phyloP scores from a whole-genome alignment of 2,329 filamentous ascomycete species.

The Pseudogymnoascus sp. region DNA sequence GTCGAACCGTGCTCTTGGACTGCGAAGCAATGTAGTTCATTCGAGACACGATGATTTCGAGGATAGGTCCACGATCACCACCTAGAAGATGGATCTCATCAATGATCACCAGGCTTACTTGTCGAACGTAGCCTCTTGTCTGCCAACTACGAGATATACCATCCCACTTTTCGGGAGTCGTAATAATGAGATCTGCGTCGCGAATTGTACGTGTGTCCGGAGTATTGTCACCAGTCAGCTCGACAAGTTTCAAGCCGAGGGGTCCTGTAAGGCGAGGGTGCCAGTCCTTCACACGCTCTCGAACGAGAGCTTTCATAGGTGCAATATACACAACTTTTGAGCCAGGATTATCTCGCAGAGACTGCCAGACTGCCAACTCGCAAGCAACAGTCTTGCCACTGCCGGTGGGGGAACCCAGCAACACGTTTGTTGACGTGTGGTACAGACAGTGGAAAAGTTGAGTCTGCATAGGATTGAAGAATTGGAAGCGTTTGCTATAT shows the following conservation, averaged over 20 bases:
- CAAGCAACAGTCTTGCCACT: slow-evolving; percentile 96
- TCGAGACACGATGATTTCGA: slow-evolving; percentile 87
- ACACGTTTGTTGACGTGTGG: slow-evolving; percentile 81
- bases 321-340: slow-evolving; percentile 99
- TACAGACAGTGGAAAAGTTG: slow-evolving; percentile 97
- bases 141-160: slow-evolving; percentile 99
- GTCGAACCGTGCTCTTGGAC: slow-evolving; percentile 76
- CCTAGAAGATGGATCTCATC: slow-evolving; percentile 98
- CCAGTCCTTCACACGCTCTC: slow-evolving; percentile 96
- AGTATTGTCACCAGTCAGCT: slow-evolving; percentile 95
- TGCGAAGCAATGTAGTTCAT: slow-evolving; percentile 99
- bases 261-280: slow-evolving; percentile 68
- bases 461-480: slow-evolving; percentile 99
- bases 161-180: slow-evolving; percentile 99
- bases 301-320: slow-evolving; percentile 97
- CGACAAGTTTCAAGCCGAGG: slow-evolving; percentile 83
- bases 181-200: slow-evolving; percentile 95
- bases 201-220: slow-evolving; percentile 93
- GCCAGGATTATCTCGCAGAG: slow-evolving; percentile 85
- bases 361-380: slow-evolving; percentile 99
- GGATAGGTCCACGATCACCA: slow-evolving; percentile 89
- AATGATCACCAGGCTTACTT: slow-evolving; percentile 94
- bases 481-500: slow-evolving; percentile 82
- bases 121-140: slow-evolving; percentile 88
- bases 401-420: slow-evolving; percentile 90